Base-by-base conservation (phyloP, 2,329 filamentous ascomycete species). In the Aspergillus chevalieri region DNA sequence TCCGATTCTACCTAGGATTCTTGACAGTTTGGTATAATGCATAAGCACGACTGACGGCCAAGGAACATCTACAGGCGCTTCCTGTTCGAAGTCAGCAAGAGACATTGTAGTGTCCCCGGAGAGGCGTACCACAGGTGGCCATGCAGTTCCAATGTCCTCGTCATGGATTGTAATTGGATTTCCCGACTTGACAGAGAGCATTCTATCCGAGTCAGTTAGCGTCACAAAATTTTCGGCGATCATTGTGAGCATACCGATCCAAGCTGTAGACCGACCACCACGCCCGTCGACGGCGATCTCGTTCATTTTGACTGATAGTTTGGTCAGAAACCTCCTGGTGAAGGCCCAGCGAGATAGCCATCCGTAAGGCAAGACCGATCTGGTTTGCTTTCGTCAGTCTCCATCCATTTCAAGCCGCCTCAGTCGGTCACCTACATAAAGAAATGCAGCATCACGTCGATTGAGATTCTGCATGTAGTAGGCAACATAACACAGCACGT, bases 391-490 rank as follows among this genome's bases (percentile, higher is more conserved):
- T 43, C 6, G 6, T 57, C 26, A 43, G 30, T 46, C n/a, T 21
- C 5, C 26, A 36, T 33, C 12, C n/a, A 8, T 44, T 19, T 15
- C n/a, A 36, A 9, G 8, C 28, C 3, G n/a, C 19, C 8, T 21
- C 4, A 60, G 52, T 41, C 4, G 36, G n/a, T 22, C 44, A 43
- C 60, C 44, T 54, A 72, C 68, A 51, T 80, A 80, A 17, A 80
- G 65, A 47, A 78, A 81, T 0, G 78, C 78, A 2, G 77, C 76
- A 59, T 81, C 78, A 17, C 75, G 68, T 0, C 77, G 71, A 55
- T 80, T 80, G 52, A 81, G 68, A 51, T 79, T 80, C 52, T 81
- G 78, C 71, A 81, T 74, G 39, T 79, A 81, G 55, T 80, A 80
- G 12, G 77, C 78, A 1, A 78, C 72, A 43, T 80, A 71, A 7